Conservation (phyloP, 805 yeast species). For the Saccharomycopsis fodiens region DNA sequence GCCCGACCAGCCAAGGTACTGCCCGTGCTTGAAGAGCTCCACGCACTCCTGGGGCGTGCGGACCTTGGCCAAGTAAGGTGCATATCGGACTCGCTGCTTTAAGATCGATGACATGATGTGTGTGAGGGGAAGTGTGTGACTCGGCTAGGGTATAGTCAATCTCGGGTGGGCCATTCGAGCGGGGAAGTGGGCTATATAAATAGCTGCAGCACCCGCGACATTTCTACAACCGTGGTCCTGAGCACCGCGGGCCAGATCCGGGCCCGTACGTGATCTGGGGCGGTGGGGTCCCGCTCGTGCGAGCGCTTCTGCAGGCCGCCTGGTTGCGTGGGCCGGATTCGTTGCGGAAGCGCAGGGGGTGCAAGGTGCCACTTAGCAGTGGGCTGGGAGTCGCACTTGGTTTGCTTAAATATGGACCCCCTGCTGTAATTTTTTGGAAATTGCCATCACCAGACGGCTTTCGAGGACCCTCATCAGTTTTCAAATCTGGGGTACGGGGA, state of each 20-base stretch:
- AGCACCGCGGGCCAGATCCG: neutral
- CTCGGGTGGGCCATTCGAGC: neutral
- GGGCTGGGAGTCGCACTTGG: too few relatives aligned
- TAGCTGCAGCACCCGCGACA: neutral
- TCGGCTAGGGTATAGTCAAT: neutral
- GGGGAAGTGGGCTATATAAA: neutral
- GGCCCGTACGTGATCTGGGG: neutral
- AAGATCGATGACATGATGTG: constrained; percentile 33
- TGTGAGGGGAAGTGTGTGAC: too few relatives aligned
- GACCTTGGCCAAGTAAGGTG: constrained; percentile 74
- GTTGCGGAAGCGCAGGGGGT: too few relatives aligned
- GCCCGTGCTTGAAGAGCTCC: constrained; percentile 80
- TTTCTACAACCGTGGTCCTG: neutral
- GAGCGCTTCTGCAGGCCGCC: neutral
- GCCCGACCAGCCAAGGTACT: constrained; percentile 96
- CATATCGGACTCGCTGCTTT: constrained; percentile 83
- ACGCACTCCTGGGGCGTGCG: constrained; percentile 75
- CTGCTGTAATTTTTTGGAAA: too few relatives aligned
- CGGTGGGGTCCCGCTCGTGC: constrained; percentile 1
- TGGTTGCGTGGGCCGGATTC: neutral
- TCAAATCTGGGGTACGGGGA: too few relatives aligned
- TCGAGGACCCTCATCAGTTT: too few relatives aligned
- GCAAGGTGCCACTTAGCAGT: too few relatives aligned
- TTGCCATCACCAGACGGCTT: too few relatives aligned
- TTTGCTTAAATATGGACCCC: too few relatives aligned